Evolutionary conservation across 2,329 filamentous ascomycete species (phyloP).

Genomic region (Dactylonectria macrodidyma): DNA sequence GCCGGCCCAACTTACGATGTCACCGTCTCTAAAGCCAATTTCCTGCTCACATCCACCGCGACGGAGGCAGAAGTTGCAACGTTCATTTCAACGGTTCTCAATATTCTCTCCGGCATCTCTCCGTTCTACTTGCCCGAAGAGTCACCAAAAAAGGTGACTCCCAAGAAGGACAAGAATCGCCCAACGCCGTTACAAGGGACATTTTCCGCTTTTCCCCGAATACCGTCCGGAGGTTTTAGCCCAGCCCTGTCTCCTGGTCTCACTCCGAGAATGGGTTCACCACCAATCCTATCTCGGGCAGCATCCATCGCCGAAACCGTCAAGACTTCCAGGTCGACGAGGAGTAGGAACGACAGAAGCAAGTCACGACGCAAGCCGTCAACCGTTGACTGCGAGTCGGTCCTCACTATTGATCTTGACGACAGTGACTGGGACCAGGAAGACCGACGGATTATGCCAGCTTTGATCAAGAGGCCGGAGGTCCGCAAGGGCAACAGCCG

Average conservation of each 20-base stretch:
- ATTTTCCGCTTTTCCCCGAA: conserved; percentile 50
- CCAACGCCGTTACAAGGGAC: conserved; percentile 49
- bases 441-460: conserved; percentile 67
- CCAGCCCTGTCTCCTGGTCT: conserved; percentile 40
- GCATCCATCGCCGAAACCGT: conserved; percentile 54
- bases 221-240: conserved; percentile 41
- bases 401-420: conserved; percentile 54
- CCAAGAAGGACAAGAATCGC: conserved; percentile 40
- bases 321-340: conserved; percentile 48
- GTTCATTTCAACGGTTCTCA: conserved; percentile 68
- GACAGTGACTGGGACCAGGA: conserved; percentile 63
- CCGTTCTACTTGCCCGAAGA: conserved; percentile 63
- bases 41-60: conserved; percentile 69
- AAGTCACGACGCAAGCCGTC: conserved; percentile 46
- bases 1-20: conserved; percentile 49
- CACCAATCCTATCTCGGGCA: conserved; percentile 43
- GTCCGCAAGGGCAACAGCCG: conserved; percentile 60
- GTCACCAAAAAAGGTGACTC: conserved; percentile 34
- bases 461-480: conserved; percentile 57
- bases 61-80: conserved; percentile 67
- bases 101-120: conserved; percentile 52
- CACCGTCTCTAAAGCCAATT: conserved; percentile 68
- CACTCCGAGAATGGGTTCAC: conserved; percentile 24
- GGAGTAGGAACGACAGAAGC: conserved; percentile 48
- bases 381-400: conserved; percentile 48